These are phyloP conservation scores for Capsella bursapastoris DNA, from an alignment of 345 rosid genomes.

Conservation along the genomic window DNA sequence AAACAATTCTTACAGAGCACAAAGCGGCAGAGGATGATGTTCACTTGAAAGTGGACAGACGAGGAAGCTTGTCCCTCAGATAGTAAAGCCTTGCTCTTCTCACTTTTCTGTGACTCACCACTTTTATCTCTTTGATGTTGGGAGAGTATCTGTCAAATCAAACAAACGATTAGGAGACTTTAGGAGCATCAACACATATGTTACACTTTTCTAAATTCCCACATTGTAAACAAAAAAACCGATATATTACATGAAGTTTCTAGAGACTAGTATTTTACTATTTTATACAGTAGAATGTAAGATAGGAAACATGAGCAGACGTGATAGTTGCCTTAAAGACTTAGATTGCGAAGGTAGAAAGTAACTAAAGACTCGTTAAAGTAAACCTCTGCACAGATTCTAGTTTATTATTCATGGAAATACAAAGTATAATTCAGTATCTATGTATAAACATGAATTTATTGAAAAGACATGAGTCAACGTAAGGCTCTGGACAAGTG, in stretches of 20 bases:
- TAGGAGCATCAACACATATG: constrained; percentile 1
- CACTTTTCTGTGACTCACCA: constrained; percentile 75
- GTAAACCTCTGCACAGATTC: constrained; percentile 10
- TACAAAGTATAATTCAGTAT: background rate
- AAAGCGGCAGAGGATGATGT: constrained; percentile 17
- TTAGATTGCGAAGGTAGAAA: constrained; percentile 12
- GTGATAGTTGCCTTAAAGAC: background rate
- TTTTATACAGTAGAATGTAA: constrained; percentile 5
- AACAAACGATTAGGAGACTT: background rate
- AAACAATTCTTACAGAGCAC: constrained; percentile 27
- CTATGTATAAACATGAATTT: background rate
- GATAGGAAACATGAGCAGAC: constrained; percentile 15
- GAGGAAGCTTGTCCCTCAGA: constrained; percentile 90
- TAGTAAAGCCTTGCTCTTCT: constrained; percentile 93
- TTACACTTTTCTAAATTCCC: constrained; percentile 8
- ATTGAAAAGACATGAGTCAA: constrained; percentile 8
- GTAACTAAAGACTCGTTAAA: background rate
- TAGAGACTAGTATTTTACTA: background rate
- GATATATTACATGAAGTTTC: background rate
- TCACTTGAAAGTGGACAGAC: constrained; percentile 92
- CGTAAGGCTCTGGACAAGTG: background rate
- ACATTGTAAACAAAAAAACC: background rate
- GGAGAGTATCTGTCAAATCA: constrained; percentile 76
- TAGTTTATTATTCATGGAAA: background rate
- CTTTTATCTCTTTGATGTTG: constrained; percentile 77